Conservation (phyloP, 2,329 filamentous ascomycete species). For the Teratosphaeria nubilosa region DNA sequence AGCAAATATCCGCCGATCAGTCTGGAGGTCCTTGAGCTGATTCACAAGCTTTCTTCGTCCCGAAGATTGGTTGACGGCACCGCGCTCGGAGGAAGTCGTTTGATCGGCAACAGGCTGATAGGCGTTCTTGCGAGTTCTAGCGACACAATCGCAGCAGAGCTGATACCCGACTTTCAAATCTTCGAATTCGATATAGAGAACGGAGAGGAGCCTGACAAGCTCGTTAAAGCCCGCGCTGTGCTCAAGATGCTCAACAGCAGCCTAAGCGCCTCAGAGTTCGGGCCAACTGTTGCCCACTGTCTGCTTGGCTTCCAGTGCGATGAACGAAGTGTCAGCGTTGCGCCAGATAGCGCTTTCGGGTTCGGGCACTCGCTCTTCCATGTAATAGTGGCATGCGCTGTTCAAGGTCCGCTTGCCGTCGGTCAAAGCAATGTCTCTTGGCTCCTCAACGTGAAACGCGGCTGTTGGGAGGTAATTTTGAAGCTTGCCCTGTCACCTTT, state of each 20-base stretch:
- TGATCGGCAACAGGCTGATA: conserved; percentile 20
- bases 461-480: conserved; percentile 53
- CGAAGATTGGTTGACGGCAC: conserved; percentile 61
- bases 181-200: conserved; percentile 74
- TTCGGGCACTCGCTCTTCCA: conserved; percentile 72
- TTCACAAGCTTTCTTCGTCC: conserved; percentile 80
- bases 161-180: conserved; percentile 71
- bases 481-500: conserved; percentile 76
- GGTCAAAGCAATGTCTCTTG: conserved; percentile 26
- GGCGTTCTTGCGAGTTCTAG: conserved; percentile 21
- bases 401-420: conserved; percentile 41
- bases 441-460: conserved; percentile 33
- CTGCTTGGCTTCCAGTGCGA: conserved; percentile 78
- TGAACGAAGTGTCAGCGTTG: conserved; percentile 57
- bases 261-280: conserved; percentile 60
- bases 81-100: conserved; percentile 33
- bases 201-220: conserved; percentile 59
- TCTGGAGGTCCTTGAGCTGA: conserved; percentile 66
- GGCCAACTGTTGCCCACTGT: conserved; percentile 81
- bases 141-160: conserved; percentile 64
- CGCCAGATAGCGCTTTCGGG: conserved; percentile 60
- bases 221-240: conserved; percentile 67
- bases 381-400: conserved; percentile 51
- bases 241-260: conserved; percentile 79
- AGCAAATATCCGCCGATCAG: conserved; percentile 73